Conservation (phyloP, 2,329 filamentous ascomycete species). For the Aureobasidium vineae region DNA sequence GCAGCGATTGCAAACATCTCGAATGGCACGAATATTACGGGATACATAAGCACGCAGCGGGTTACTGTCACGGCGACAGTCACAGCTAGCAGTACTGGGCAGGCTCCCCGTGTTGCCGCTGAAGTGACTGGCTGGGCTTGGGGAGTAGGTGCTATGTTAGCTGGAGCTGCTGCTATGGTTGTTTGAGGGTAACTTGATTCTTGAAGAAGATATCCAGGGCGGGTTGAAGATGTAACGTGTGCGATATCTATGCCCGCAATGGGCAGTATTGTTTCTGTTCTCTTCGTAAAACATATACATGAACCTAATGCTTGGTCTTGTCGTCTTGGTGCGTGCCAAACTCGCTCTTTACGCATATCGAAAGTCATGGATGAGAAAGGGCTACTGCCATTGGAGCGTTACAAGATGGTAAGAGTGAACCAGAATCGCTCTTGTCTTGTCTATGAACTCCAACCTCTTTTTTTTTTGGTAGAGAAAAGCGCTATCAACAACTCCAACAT, state of each 20-base stretch:
- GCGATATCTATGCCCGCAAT: background rate
- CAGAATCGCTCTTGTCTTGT: too few species aligned
- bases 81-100: background rate
- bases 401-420: too few species aligned
- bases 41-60: background rate
- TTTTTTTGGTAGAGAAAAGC: too few species aligned
- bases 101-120: background rate
- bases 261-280: background rate
- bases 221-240: background rate
- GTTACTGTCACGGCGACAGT: constrained; percentile 19
- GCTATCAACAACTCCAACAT: too few species aligned
- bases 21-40: constrained; percentile 11
- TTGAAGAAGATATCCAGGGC: background rate
- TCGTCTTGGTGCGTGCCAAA: background rate
- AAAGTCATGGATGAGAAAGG: too few species aligned
- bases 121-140: constrained; percentile 12
- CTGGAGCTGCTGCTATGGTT: constrained; percentile 9
- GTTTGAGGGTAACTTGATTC: background rate
- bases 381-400: too few species aligned
- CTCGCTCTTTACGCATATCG: too few species aligned
- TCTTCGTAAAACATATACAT: background rate
- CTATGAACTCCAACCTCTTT: too few species aligned
- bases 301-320: background rate
- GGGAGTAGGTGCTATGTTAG: constrained; percentile 9
- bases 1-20: constrained; percentile 1